Percentiles rank a stretch among this genome's conserved stretches.
phyloP scores from a whole-genome alignment of 2,329 filamentous ascomycete genomes.

The Nemania abortiva region DNA sequence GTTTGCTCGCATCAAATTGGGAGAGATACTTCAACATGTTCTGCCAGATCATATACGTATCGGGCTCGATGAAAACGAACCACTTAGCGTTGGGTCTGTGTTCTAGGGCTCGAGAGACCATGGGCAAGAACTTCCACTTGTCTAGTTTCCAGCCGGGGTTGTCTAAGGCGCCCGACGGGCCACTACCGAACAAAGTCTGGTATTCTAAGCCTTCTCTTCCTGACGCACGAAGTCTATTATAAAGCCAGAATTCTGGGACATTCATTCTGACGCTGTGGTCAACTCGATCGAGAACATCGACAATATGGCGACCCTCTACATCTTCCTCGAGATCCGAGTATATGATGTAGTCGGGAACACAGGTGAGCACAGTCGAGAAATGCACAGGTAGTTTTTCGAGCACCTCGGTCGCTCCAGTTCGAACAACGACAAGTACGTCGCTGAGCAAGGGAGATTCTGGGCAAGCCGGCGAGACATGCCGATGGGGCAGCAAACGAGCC shows the following conservation, averaged over 20 bases:
- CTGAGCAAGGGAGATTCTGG: constrained; percentile 19
- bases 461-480: not conserved
- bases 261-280: constrained; percentile 19
- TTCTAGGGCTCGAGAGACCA: constrained; percentile 52
- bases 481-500: not conserved
- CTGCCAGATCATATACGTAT: constrained; percentile 54
- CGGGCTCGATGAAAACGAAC: constrained; percentile 56
- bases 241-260: constrained; percentile 42
- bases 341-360: constrained; percentile 36
- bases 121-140: constrained; percentile 58
- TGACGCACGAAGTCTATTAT: constrained; percentile 33
- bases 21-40: constrained; percentile 51
- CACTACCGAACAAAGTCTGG: constrained; percentile 50
- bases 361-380: constrained; percentile 33
- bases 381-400: constrained; percentile 36
- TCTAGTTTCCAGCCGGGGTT: constrained; percentile 53
- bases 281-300: constrained; percentile 33
- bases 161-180: constrained; percentile 52
- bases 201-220: constrained; percentile 43
- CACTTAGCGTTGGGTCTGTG: constrained; percentile 53
- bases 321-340: constrained; percentile 39
- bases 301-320: constrained; percentile 32
- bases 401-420: constrained; percentile 36
- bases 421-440: constrained; percentile 31
- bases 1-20: constrained; percentile 46